Evolutionary conservation across 345 rosid species (phyloP), one percentile per base, ranked within the genome.

Genomic region (Pugionium dolabratum): DNA sequence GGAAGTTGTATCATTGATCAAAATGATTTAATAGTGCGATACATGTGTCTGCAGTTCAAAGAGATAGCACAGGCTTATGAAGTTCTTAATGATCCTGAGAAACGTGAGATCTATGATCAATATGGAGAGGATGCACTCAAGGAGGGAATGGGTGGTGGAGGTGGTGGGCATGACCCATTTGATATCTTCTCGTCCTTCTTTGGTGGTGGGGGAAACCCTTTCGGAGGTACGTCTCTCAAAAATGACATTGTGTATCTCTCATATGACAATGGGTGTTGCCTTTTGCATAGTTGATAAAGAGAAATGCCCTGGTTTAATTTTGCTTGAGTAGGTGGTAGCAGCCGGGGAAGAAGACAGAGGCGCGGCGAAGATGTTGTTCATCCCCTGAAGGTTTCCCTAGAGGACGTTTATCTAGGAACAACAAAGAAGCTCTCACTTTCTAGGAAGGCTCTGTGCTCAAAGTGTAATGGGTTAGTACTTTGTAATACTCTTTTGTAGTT

Each of bases 61-160:
- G 98, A 92, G 85, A 62, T 92, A 44, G 93, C 93, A 0, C 89
- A 92, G 76, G 96, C 96, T 8, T 92, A 89, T 59, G 98, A 89
- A 79, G 89, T 87, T 3, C 67, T 92, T 34, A 89, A 86, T 64
- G 98, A 92, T 62, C 95, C 95, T 0, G 96, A 92, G 74, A 89
- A 92, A 65, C 91, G 97, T 11, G 89, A 86, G 76, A 83, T 92
- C 26, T 89, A 92, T 61, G 95, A 92, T 67, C 88, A 87, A 52
- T 87, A 84, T 25, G 98, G 98, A 3, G 98, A 92, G 71, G 96
- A 92, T 62, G 95, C 92, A 2, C 95, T 91, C 59, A 91, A 91
- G 85, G 98, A 91, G 42, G 96, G 98, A 73, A 84, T 86, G 90
- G 91, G 89, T 3, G 86, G 87, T 30, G 91, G 82, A 5, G 79